These are phyloP conservation scores for Xylaria sp. DNA, from an alignment of 2,329 filamentous ascomycete species.

Conservation along the genomic window DNA sequence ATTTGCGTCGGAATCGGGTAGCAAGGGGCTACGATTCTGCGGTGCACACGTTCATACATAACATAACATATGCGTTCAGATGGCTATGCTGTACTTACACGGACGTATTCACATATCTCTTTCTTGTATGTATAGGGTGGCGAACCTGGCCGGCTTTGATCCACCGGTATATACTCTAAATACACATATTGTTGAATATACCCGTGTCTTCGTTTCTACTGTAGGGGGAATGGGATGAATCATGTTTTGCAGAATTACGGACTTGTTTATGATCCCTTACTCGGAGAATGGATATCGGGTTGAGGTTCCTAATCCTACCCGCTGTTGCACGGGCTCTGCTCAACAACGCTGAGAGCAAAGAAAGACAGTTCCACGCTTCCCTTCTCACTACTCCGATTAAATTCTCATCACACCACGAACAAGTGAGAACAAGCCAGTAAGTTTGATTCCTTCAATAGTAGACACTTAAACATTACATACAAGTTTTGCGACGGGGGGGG, in stretches of 20 bases:
- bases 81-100: background rate
- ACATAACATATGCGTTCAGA: background rate
- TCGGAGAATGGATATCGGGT: too few relatives aligned
- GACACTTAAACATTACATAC: conserved; percentile 33
- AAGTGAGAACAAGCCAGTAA: conserved; percentile 11
- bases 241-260: too few relatives aligned
- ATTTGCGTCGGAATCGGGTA: too few relatives aligned
- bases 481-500: background rate
- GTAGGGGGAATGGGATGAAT: too few relatives aligned
- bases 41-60: background rate
- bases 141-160: background rate
- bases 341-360: too few relatives aligned
- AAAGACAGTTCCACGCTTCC: too few relatives aligned
- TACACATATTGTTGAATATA: background rate
- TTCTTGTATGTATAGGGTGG: background rate
- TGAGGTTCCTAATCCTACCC: too few relatives aligned
- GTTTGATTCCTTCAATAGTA: conserved; percentile 26
- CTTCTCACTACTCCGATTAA: too few relatives aligned
- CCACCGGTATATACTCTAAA: background rate
- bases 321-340: too few relatives aligned
- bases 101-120: background rate
- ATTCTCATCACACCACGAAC: background rate
- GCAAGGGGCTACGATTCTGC: too few relatives aligned
- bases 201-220: too few relatives aligned
- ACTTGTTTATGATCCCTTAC: too few relatives aligned